These are phyloP conservation scores for Rhizopogon vinicolor DNA, from an alignment of 768 basidiomycete genomes.

Conservation along the genomic window DNA sequence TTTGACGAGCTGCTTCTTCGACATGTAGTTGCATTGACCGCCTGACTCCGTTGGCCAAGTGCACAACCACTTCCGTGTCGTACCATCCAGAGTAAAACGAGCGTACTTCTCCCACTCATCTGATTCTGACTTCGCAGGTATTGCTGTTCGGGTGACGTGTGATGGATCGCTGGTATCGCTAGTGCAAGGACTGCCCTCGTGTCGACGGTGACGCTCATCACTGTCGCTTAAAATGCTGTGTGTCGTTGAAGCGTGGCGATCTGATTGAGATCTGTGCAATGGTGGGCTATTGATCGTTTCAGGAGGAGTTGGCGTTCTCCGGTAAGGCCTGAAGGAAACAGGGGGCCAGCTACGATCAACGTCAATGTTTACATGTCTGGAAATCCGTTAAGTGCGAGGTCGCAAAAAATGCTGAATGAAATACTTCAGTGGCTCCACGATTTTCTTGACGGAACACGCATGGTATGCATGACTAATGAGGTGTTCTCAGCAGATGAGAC, in stretches of 20 bases:
- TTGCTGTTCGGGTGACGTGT: slow-evolving; percentile 8
- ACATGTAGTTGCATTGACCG: slow-evolving; percentile 37
- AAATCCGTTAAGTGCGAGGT: slow-evolving; percentile 7
- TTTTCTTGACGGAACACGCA: slow-evolving; percentile 10
- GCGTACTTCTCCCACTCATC: slow-evolving; percentile 32
- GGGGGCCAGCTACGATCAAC: slow-evolving; percentile 12
- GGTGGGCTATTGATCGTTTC: slow-evolving; percentile 4
- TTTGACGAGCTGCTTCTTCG: slow-evolving; percentile 64
- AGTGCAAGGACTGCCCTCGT: slow-evolving; percentile 24
- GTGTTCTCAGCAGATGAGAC: background rate
- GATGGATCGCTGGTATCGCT: slow-evolving; percentile 28
- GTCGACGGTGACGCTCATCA: slow-evolving; percentile 3
- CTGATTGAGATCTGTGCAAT: slow-evolving; percentile 7
- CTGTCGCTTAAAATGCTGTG: background rate
- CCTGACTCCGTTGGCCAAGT: slow-evolving; percentile 33
- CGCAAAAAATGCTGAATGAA: slow-evolving; percentile 2
- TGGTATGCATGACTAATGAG: slow-evolving; percentile 1
- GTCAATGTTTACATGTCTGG: slow-evolving; percentile 18
- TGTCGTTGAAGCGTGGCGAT: background rate
- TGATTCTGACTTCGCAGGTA: slow-evolving; percentile 20
- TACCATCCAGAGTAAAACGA: slow-evolving; percentile 29
- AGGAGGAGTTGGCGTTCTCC: slow-evolving; percentile 4
- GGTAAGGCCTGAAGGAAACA: slow-evolving; percentile 9
- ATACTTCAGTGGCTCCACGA: slow-evolving; percentile 25
- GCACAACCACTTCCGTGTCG: slow-evolving; percentile 35